Conservation (phyloP, 345 rosid genomes). For the Aquilaria sinensis region DNA sequence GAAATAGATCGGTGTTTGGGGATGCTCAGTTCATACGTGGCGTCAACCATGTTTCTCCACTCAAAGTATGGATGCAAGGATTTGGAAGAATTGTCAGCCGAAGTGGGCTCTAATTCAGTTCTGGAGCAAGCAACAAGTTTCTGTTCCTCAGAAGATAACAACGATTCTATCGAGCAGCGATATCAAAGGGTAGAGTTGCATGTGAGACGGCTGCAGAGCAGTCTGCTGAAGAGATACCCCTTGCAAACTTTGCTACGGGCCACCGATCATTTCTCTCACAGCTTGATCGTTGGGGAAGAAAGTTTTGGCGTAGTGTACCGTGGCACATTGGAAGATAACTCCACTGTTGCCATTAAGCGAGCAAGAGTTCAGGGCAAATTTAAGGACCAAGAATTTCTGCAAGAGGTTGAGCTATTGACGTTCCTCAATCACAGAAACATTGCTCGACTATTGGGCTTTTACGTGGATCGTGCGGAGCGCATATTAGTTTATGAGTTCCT, state of each 20-base stretch:
- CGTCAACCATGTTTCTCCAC: too few species aligned
- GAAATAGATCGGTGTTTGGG: too few species aligned
- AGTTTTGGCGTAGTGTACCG: not conserved
- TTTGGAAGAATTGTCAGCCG: too few species aligned
- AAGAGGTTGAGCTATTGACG: not conserved
- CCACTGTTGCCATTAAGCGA: not conserved
- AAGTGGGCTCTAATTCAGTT: too few species aligned
- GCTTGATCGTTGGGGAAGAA: not conserved
- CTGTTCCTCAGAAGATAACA: too few species aligned
- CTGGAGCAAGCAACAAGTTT: too few species aligned
- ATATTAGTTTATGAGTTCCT: not conserved
- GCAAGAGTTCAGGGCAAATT: too few species aligned
- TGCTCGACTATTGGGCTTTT: not conserved
- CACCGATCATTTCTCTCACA: not conserved
- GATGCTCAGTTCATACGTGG: too few species aligned
- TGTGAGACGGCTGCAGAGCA: not conserved
- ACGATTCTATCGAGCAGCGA: too few species aligned
- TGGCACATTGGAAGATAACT: not conserved
- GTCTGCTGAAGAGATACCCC: not conserved
- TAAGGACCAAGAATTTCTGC: not conserved
- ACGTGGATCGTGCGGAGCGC: not conserved
- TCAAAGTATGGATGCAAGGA: too few species aligned
- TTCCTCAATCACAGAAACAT: not conserved
- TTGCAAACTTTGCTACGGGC: not conserved
- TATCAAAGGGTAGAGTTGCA: too few species aligned